Percentiles rank a stretch among this genome's conserved stretches.
Conservation (phyloP, 2,329 filamentous ascomycete genomes). For the Plectosphaerella cucumerina region DNA sequence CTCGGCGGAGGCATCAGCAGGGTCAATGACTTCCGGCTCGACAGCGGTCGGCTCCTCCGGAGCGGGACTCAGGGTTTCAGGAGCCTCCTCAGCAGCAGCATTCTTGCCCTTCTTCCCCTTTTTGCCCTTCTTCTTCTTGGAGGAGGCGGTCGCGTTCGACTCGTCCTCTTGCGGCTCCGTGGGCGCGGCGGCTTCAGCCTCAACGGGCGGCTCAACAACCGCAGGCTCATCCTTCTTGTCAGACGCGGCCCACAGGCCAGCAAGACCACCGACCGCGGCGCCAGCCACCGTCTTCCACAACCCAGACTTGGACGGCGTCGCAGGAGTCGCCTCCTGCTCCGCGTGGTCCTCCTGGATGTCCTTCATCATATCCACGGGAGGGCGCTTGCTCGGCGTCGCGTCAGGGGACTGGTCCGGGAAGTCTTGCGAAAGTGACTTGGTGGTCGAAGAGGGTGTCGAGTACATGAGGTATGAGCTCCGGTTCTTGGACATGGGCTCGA, state of each 20-base stretch:
- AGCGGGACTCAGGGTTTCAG: constrained; percentile 2
- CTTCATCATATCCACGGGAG: constrained; percentile 9
- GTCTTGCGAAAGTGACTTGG: constrained; percentile 16
- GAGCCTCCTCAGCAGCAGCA: constrained; percentile 4
- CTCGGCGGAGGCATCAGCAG: neutral
- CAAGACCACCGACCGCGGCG: neutral
- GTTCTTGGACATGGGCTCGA: constrained; percentile 37
- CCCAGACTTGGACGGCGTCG: neutral
- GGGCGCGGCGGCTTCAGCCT: neutral
- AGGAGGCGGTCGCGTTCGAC: neutral
- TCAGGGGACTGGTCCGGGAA: constrained; percentile 16
- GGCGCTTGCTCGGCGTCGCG: constrained; percentile 18
- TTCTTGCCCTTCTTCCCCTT: constrained; percentile 11
- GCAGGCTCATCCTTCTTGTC: constrained; percentile 2
- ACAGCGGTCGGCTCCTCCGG: neutral
- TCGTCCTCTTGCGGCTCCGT: neutral
- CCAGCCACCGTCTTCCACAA: neutral
- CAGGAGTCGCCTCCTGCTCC: neutral
- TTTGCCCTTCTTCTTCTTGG: constrained; percentile 8
- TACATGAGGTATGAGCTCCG: constrained; percentile 37
- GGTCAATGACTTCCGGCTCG: neutral
- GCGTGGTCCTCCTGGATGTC: constrained; percentile 22
- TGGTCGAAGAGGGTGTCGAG: constrained; percentile 29
- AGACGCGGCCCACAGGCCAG: neutral
- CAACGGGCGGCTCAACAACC: constrained; percentile 4